phyloP scores from a whole-genome alignment of 768 basidiomycete genomes.

The Botryobasidium botryosum region DNA sequence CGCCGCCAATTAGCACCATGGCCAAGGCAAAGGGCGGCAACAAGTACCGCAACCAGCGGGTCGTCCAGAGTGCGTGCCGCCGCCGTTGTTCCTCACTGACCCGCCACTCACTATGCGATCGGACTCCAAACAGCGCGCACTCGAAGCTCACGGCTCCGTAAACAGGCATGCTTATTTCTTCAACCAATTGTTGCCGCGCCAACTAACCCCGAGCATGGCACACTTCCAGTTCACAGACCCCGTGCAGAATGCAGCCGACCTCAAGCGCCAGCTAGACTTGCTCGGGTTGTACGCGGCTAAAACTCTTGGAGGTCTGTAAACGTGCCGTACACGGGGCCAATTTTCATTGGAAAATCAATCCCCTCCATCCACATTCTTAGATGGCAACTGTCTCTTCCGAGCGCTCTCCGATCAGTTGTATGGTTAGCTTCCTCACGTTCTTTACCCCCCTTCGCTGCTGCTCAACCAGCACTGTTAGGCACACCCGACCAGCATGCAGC shows the following conservation, averaged over 20 bases:
- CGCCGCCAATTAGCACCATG: too few species aligned
- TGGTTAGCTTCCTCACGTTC: too few species aligned
- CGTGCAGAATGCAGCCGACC: constrained; percentile 42
- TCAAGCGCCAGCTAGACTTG: constrained; percentile 55
- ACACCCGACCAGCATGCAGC: constrained; percentile 48
- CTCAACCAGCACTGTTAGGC: too few species aligned
- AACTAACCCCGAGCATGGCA: too few species aligned
- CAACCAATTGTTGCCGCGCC: too few species aligned
- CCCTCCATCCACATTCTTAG: constrained; percentile 8
- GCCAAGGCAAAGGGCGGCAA: too few species aligned
- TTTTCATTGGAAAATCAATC: not conserved
- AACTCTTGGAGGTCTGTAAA: constrained; percentile 39
- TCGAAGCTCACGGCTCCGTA: too few species aligned
- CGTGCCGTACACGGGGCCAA: constrained; percentile 15
- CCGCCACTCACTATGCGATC: constrained; percentile 4
- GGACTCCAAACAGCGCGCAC: too few species aligned
- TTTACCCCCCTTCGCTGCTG: too few species aligned
- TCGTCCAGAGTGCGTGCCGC: not conserved
- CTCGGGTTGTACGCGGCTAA: constrained; percentile 76
- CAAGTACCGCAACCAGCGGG: too few species aligned
- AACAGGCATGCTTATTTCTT: too few species aligned
- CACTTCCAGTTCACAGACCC: constrained; percentile 39
- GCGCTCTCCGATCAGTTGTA: constrained; percentile 78
- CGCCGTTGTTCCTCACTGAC: not conserved
- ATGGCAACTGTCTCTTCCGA: constrained; percentile 89